Base-by-base conservation (phyloP, 139 green algal species). In the Deuterostichococcus epilithicus region DNA sequence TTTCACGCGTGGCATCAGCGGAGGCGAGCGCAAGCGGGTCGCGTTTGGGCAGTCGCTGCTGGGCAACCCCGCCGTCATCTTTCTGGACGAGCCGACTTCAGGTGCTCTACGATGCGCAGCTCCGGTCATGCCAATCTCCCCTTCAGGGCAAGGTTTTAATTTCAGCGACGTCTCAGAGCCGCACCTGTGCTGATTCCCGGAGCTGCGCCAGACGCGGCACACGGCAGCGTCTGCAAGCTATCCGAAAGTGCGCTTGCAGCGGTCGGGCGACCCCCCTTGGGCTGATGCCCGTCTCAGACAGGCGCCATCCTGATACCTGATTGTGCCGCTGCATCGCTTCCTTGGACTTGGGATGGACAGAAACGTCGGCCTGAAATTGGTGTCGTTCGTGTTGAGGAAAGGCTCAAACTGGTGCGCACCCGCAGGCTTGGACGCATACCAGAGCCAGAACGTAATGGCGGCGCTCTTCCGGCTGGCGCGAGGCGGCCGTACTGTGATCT, bases 61-160 rank as follows among this genome's bases (percentile, higher is more conserved):
- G 2, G 52, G 32, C 28, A 77, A 85, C 58, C 80, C 87, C 1
- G 63, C 26, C 36, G 72, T 92, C 2, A 67, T 90, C 10, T 92
- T 90, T 66, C 37, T 90, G 44, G 86, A 91, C 60, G 86, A 91
- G 60, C 86, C 86, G 23, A 91, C 86, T 20, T 74, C 33, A 25
- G 80, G 63, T 60, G 45, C 45, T 13, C 45, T 69, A 20, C 15
- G 5, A 69, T 13, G 13, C 52, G 18, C 52, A 63, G 10, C 52
- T 63, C 52, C 28, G 52, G 20, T 52, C 8, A 23, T 52, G 42
- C 13, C 42, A 52, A 52, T 52, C 13, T 52, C 8, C 42, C 8
- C 42, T 52, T 8, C 42, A 8, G 13, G 13, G 13, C 10, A 23
- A 52, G 13, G 13, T 13, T 52, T 23, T 52, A n/a, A n/a, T n/a